Base-by-base conservation (phyloP, 768 basidiomycete species). In the Lentinula detonsa region DNA sequence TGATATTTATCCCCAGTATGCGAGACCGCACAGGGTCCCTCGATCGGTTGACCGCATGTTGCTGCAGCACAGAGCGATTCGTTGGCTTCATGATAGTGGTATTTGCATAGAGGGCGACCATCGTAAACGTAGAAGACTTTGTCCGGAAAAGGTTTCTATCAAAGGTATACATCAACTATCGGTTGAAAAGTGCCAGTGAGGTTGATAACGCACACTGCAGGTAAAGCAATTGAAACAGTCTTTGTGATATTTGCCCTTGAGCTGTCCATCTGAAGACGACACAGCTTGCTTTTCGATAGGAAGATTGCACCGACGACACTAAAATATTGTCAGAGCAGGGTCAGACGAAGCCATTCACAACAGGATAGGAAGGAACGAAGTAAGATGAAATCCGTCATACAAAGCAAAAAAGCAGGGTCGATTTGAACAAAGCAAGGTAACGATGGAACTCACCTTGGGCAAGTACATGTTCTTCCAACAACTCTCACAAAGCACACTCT, bases 401-500 rank as follows among this genome's bases (percentile, higher is more conserved):
- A 28, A 28, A 28, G 28, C 28, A 28, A 28, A 28, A 28, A 28
- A 3, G 18, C n/a, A 55, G 53, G 53, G 53, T 56, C 37, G 55
- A 39, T 18, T 40, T 21, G 21, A 37, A 55, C 18, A 35, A 55
- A 55, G 53, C 54, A 56, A 56, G 18, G 37, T 2, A 56, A 56
- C 1, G 37, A 57, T 23, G 21, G 58, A 64, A 72, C 83, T 45
- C 64, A 90, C 92, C 78, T 93, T 94, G 63, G 95, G 95, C 63
- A 97, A 74, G 76, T 96, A 97, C 87, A 95, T 90, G 68, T 90
- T 86, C 79, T 96, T 97, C 95, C 95, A 97, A 72, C 95, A 95
- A 67, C 73, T 75, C 69, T 95, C 95, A 72, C 95, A 97, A 66
- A 97, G 74, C 40, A 93, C 85, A 21, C 42, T 39, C 40, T 43